Evolutionary conservation across 2,329 filamentous ascomycete species (phyloP), one percentile per base, ranked within the genome.

Genomic region (Colletotrichum endophyticum): DNA sequence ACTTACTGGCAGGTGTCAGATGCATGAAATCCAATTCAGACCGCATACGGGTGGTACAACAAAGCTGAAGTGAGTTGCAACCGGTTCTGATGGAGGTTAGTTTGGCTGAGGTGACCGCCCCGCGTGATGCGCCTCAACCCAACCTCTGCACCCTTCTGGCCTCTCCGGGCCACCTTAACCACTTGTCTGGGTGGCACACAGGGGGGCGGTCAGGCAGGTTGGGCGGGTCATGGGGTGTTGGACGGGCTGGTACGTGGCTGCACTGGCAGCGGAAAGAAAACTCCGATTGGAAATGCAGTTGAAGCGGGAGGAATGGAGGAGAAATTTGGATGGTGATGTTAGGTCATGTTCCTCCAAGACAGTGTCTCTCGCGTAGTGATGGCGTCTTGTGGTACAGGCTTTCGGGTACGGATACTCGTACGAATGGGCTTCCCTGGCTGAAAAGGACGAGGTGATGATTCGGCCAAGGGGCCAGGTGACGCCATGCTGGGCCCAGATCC

Each of bases 401-500:
- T 61, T 64, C 16, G 57, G n/a, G 16, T 34, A 11, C 13, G 19
- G 56, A 39, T 13, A 22, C n/a, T 53, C 44, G 44, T 53, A 22
- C 44, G 44, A 53, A 53, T 53, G 44, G 44, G 13, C n/a, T 53
- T 53, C 44, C 44, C n/a, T 53, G n/a, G 44, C 30, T 39, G 53
- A 32, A 27, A 22, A 44, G 25, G 25, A 44, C n/a, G 12, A 63
- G 8, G 63, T 68, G 56, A 62, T 75, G 73, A 73, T 56, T 67
- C 73, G 25, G 73, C 62, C 70, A 75, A 75, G 44, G 70, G 25
- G 56, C 39, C 53, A 63, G 39, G 73, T 75, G 73, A 73, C 73
- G 73, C 73, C 73, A 75, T 64, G 72, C 39, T 73, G 30, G 70
- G 16, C 53, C 53, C 63, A 72, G 62, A 62, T 56, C 73, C 69